These are phyloP conservation scores for Populus davidiana DNA, from an alignment of 345 rosid species.

Conservation along the genomic window DNA sequence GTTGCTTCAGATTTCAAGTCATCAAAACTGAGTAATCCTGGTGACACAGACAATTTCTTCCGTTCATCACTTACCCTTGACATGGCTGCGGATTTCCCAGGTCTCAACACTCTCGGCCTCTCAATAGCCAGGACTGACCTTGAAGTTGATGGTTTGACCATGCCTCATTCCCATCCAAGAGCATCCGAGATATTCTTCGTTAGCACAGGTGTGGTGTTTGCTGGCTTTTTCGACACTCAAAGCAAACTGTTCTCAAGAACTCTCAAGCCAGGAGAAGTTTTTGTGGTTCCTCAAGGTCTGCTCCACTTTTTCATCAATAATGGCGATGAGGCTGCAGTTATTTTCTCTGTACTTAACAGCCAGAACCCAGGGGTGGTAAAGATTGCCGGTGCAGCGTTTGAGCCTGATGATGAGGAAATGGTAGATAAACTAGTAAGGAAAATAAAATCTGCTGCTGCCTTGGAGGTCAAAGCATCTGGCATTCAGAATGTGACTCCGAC, in stretches of 20 bases:
- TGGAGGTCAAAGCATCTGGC: not conserved
- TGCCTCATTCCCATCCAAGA: conserved; percentile 77
- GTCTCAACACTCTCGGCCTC: conserved; percentile 82
- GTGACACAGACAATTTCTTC: conserved; percentile 56
- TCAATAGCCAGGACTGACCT: conserved; percentile 70
- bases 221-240: conserved; percentile 67
- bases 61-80: conserved; percentile 41
- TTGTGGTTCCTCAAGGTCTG: conserved; percentile 66
- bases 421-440: conserved; percentile 29
- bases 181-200: conserved; percentile 66
- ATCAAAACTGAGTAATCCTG: conserved; percentile 37
- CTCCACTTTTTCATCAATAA: conserved; percentile 55
- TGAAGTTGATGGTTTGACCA: conserved; percentile 49
- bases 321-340: conserved; percentile 50
- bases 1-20: conserved; percentile 68
- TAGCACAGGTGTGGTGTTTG: conserved; percentile 48
- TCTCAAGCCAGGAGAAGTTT: conserved; percentile 58
- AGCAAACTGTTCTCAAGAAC: conserved; percentile 43
- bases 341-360: conserved; percentile 60
- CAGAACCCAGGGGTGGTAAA: conserved; percentile 79
- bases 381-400: conserved; percentile 39
- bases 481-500: not conserved
- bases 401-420: conserved; percentile 21
- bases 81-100: conserved; percentile 68
- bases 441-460: conserved; percentile 20